Evolutionary conservation across 495 filamentous ascomycete species (phyloP).

Genomic region (Rostrohypoxylon terebratum): DNA sequence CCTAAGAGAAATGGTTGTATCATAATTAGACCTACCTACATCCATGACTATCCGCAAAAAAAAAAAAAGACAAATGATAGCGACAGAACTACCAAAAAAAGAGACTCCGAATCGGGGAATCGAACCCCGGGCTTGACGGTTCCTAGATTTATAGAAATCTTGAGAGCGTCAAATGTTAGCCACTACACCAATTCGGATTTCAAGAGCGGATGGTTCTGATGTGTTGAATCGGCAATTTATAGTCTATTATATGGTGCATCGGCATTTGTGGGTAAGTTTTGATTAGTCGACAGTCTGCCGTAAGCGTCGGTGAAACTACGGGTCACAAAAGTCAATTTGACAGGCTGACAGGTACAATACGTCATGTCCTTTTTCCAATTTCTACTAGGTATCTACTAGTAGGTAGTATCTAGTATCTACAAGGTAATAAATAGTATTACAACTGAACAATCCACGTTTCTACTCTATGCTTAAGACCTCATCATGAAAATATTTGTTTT

Average conservation of each 20-base stretch:
- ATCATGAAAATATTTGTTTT: too few relatives aligned
- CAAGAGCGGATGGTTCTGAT: not conserved
- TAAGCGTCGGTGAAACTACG: constrained; percentile 8
- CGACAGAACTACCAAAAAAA: not conserved
- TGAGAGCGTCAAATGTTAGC: constrained; percentile 56
- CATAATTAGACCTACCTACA: not conserved
- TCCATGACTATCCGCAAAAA: not conserved
- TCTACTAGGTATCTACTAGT: too few relatives aligned
- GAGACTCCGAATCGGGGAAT: constrained; percentile 54
- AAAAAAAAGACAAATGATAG: not conserved
- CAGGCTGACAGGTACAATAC: not conserved
- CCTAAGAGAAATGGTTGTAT: not conserved
- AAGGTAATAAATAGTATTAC: not conserved
- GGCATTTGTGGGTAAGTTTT: not conserved
- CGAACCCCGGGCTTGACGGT: constrained; percentile 55
- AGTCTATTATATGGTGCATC: not conserved
- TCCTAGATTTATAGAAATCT: not conserved
- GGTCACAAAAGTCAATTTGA: not conserved
- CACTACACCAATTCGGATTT: constrained; percentile 54
- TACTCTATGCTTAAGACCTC: not conserved
- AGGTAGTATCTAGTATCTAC: too few relatives aligned
- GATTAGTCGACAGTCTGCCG: not conserved
- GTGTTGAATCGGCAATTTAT: not conserved
- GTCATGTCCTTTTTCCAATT: not conserved
- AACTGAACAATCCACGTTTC: not conserved